Evolutionary conservation across 768 basidiomycete species (phyloP).

Genomic region (Russula olivacea): DNA sequence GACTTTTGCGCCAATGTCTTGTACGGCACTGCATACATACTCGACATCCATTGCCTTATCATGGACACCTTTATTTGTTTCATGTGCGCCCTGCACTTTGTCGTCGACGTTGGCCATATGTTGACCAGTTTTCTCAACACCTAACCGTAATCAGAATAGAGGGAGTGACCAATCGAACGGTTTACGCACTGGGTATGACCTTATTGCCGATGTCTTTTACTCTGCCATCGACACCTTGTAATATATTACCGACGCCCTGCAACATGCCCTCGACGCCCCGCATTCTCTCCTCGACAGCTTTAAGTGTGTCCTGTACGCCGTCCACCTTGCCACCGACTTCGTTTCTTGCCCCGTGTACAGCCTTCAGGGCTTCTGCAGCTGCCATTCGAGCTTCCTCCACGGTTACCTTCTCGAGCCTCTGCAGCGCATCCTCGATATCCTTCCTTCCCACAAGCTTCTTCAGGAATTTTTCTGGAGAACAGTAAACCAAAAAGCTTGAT

Average conservation of each 20-base stretch:
- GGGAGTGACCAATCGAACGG: no score
- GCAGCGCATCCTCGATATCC: not conserved
- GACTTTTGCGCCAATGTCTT: no score
- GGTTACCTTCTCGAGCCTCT: not conserved
- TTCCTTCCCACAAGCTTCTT: not conserved
- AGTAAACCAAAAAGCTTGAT: not conserved
- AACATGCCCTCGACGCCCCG: not conserved
- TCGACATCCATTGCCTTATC: no score
- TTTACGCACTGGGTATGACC: not conserved
- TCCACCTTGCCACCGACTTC: not conserved
- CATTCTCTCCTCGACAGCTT: not conserved
- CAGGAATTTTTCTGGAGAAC: not conserved
- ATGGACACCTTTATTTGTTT: no score
- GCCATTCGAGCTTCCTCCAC: not conserved
- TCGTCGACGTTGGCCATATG: not conserved
- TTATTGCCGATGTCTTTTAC: not conserved
- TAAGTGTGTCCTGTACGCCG: not conserved
- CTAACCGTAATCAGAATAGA: not conserved
- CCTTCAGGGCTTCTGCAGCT: not conserved
- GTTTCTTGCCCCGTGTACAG: not conserved
- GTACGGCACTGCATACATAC: no score
- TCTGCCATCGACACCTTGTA: not conserved
- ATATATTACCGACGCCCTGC: not conserved
- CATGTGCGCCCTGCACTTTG: not conserved
- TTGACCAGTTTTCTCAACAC: no score